phyloP scores from a whole-genome alignment of 768 basidiomycete genomes.

The Rhizopogon vulgaris region DNA sequence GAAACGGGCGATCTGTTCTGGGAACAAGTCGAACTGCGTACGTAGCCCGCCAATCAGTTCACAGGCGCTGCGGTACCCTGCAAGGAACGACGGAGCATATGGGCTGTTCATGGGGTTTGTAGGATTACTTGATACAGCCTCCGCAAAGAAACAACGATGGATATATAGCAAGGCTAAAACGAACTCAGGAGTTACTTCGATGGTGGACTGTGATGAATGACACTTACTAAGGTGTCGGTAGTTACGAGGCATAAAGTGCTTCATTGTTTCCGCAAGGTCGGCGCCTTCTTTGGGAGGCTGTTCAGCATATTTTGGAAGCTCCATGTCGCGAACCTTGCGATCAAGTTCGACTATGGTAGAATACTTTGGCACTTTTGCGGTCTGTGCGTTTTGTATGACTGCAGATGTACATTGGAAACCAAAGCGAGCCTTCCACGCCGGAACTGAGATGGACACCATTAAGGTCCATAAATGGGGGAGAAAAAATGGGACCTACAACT shows the following conservation, averaged over 20 bases:
- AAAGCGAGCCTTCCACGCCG: slow-evolving; percentile 66
- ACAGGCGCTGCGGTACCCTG: slow-evolving; percentile 62
- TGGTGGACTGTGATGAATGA: neutral
- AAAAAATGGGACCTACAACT: slow-evolving; percentile 43
- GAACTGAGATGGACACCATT: slow-evolving; percentile 33
- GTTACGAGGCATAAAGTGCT: slow-evolving; percentile 68
- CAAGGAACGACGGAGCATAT: slow-evolving; percentile 62
- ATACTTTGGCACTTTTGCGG: slow-evolving; percentile 57
- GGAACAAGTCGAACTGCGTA: slow-evolving; percentile 44
- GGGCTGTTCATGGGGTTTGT: slow-evolving; percentile 62
- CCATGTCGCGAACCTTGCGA: slow-evolving; percentile 62
- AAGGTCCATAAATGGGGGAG: neutral
- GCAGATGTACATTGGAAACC: slow-evolving; percentile 59
- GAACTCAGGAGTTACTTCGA: neutral
- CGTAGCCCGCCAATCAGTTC: slow-evolving; percentile 46
- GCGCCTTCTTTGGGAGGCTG: slow-evolving; percentile 41
- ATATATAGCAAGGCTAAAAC: slow-evolving; percentile 60
- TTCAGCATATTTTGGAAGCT: slow-evolving; percentile 56
- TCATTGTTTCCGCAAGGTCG: slow-evolving; percentile 60
- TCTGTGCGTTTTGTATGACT: slow-evolving; percentile 65
- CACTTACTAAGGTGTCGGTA: slow-evolving; percentile 63
- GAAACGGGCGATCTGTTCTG: slow-evolving; percentile 54
- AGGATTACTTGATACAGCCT: slow-evolving; percentile 60
- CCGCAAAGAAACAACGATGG: slow-evolving; percentile 72
- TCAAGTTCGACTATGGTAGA: slow-evolving; percentile 59